Evolutionary conservation across 768 basidiomycete genomes (phyloP).

Genomic region (Tulasnella sp.): DNA sequence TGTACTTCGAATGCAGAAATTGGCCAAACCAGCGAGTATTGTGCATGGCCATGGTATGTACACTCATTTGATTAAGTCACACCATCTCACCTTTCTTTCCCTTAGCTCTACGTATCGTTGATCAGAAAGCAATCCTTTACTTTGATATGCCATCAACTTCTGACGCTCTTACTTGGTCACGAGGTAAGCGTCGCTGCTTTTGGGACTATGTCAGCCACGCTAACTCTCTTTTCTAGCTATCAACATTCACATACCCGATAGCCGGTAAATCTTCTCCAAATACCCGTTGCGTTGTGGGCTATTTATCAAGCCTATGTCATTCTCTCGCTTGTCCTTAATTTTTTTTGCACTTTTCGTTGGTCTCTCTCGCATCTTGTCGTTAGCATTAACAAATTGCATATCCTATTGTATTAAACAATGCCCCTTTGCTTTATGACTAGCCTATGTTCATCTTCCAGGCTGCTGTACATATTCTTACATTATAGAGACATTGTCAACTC

Average conservation of each 20-base stretch:
- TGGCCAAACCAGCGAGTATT: slow-evolving; percentile 80
- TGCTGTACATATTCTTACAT: too few species aligned
- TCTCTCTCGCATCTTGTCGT: too few species aligned
- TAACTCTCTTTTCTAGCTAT: slow-evolving; percentile 41
- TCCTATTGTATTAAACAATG: too few species aligned
- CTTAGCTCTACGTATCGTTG: slow-evolving; percentile 70
- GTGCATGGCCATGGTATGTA: slow-evolving; percentile 69
- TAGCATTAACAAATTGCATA: too few species aligned
- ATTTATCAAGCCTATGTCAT: too few species aligned
- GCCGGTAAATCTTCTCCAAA: not conserved
- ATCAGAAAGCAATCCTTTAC: slow-evolving; percentile 84
- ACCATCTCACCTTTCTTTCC: slow-evolving; percentile 8
- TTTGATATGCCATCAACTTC: slow-evolving; percentile 76
- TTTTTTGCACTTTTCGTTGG: too few species aligned
- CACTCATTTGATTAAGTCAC: not conserved
- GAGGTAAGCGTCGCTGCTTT: slow-evolving; percentile 40
- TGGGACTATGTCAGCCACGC: not conserved
- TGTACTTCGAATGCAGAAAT: slow-evolving; percentile 87
- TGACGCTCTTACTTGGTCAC: slow-evolving; percentile 79
- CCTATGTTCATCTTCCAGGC: too few species aligned
- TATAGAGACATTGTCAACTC: too few species aligned
- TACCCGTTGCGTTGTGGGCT: too few species aligned
- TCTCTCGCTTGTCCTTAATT: too few species aligned
- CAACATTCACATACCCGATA: slow-evolving; percentile 65
- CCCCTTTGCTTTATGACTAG: too few species aligned